Percentiles rank a stretch among this genome's conserved stretches.
Conservation (phyloP, 1,284 basidiomycete species). For the Tilletia caries region DNA sequence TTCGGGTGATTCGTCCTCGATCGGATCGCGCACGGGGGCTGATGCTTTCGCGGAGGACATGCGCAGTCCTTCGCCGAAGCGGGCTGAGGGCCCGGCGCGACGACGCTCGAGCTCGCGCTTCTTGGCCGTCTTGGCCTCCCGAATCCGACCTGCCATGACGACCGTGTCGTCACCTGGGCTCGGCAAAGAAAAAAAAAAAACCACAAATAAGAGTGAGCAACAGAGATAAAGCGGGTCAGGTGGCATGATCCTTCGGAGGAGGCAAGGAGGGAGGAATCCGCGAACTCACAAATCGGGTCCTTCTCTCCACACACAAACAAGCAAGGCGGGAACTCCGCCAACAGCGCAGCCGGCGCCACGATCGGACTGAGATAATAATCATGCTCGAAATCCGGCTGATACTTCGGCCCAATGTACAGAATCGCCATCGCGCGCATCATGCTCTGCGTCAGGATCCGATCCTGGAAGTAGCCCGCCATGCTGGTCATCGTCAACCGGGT, state of each 20-base stretch:
- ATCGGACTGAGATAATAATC: conserved; percentile 95
- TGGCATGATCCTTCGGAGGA: too few relatives aligned
- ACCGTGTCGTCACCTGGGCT: conserved; percentile 56
- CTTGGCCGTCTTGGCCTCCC: conserved; percentile 76
- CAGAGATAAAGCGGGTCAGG: conserved; percentile 57
- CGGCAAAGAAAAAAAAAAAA: too few relatives aligned
- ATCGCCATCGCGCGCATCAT: conserved; percentile 95
- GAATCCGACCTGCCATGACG: conserved; percentile 84
- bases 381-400: conserved; percentile 84
- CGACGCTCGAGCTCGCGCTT: conserved; percentile 59
- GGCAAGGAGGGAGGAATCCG: conserved; percentile 57
- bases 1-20: conserved; percentile 70
- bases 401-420: conserved; percentile 86
- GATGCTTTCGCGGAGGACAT: conserved; percentile 58
- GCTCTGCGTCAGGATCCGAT: conserved; percentile 43
- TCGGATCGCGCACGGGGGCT: conserved; percentile 52
- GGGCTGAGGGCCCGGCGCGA: conserved; percentile 48
- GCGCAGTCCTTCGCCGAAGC: conserved; percentile 57
- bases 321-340: conserved; percentile 88
- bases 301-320: conserved; percentile 70
- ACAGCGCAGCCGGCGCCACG: conserved; percentile 73
- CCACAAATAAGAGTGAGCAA: background rate
- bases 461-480: conserved; percentile 65
- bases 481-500: conserved; percentile 86
- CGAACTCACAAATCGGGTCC: conserved; percentile 81